A percentile compares a stretch with the other conserved stretches of the same genome.
phyloP scores from a whole-genome alignment of 768 basidiomycete genomes.

The Nidularia sp. region DNA sequence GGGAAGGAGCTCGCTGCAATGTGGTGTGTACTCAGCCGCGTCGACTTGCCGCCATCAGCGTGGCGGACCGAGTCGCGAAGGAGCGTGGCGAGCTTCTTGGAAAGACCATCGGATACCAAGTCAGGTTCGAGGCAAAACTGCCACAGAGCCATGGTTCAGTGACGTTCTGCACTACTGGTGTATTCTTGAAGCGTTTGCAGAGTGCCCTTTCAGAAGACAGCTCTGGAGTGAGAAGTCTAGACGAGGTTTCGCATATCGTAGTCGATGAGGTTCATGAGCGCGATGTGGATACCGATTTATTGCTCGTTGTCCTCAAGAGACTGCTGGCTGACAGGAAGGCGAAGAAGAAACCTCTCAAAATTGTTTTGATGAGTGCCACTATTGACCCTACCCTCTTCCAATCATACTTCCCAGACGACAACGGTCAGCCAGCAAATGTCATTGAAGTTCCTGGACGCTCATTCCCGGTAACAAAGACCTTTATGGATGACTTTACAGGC shows the following conservation, averaged over 20 bases:
- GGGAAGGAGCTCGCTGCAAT: slow-evolving; percentile 83
- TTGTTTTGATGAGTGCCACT: slow-evolving; percentile 94
- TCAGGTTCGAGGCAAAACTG: slow-evolving; percentile 80
- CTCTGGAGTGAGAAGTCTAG: slow-evolving; percentile 40
- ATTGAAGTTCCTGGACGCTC: slow-evolving; percentile 88
- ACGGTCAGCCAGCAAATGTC: slow-evolving; percentile 58
- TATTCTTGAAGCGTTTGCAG: slow-evolving; percentile 86
- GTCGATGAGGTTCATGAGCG: slow-evolving; percentile 98
- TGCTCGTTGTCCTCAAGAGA: slow-evolving; percentile 86
- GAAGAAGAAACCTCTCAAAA: slow-evolving; percentile 69
- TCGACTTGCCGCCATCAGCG: slow-evolving; percentile 86
- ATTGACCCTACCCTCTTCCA: slow-evolving; percentile 90
- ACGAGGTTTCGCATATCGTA: slow-evolving; percentile 83
- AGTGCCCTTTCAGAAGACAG: slow-evolving; percentile 49
- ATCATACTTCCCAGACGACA: slow-evolving; percentile 72
- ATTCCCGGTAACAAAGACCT: slow-evolving; percentile 80
- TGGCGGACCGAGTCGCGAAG: slow-evolving; percentile 86
- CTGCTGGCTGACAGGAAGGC: slow-evolving; percentile 71
- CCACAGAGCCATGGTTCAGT: slow-evolving; percentile 81
- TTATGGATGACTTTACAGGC: slow-evolving; percentile 73
- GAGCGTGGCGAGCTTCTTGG: slow-evolving; percentile 79
- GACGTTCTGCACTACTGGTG: slow-evolving; percentile 91
- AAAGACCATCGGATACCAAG: slow-evolving; percentile 80
- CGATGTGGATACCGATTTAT: slow-evolving; percentile 87
- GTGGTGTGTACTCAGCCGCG: slow-evolving; percentile 93